Conservation (phyloP, 805 yeast species). For the Kodamaea nitidulidarum region DNA sequence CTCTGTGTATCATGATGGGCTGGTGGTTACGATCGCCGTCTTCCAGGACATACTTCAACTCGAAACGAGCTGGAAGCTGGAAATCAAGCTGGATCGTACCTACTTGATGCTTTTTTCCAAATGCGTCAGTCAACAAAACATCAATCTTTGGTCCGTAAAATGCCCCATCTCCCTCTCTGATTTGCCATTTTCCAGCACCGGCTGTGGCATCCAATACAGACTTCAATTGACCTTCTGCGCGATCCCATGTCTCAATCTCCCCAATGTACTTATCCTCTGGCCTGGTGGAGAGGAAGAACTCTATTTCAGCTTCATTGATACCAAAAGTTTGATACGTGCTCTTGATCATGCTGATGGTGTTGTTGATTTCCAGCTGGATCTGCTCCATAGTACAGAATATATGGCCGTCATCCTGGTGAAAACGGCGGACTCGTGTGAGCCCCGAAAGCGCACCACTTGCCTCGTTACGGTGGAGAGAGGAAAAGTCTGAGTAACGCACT, state of each 20-base stretch:
- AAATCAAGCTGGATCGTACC: slow-evolving; percentile 95
- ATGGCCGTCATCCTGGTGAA: slow-evolving; percentile 98
- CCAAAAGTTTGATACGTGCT: slow-evolving; percentile 71
- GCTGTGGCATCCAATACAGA: slow-evolving; percentile 48
- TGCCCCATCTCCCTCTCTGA: slow-evolving; percentile 94
- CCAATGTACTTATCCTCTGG: slow-evolving; percentile 80
- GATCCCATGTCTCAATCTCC: slow-evolving; percentile 68
- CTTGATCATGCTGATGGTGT: slow-evolving; percentile 69
- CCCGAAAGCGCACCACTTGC: slow-evolving; percentile 93
- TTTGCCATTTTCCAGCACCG: slow-evolving; percentile 56
- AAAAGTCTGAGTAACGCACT: slow-evolving; percentile 78
- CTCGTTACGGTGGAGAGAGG: slow-evolving; percentile 90
- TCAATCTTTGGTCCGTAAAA: slow-evolving; percentile 97
- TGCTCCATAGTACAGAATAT: slow-evolving; percentile 84
- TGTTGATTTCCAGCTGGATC: slow-evolving; percentile 65
- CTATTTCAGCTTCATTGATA: slow-evolving; percentile 46
- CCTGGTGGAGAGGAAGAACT: slow-evolving; percentile 74
- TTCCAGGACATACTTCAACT: slow-evolving; percentile 58
- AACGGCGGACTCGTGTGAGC: slow-evolving; percentile 85
- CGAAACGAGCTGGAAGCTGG: slow-evolving; percentile 84
- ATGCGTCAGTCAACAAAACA: slow-evolving; percentile 73
- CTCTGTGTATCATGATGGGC: slow-evolving; percentile 96
- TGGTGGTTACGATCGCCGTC: slow-evolving; percentile 49
- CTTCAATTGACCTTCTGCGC: slow-evolving; percentile 68
- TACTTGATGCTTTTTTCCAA: slow-evolving; percentile 81